Conservation (phyloP, 768 basidiomycete species). For the Dioszegia aurantiaca region DNA sequence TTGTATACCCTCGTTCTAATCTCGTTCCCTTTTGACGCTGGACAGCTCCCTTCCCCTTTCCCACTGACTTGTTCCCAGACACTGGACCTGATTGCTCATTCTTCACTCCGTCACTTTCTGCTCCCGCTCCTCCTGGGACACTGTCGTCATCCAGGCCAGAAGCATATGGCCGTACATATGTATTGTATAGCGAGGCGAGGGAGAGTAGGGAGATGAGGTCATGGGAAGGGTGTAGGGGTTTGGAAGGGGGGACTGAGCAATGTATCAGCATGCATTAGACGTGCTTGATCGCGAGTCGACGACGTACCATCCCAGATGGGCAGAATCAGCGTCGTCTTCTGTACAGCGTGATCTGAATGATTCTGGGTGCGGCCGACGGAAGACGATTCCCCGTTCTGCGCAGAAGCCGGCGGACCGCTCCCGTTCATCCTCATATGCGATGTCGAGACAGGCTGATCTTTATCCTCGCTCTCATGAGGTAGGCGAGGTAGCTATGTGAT, state of each 20-base stretch:
- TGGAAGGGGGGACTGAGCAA: constrained; percentile 22
- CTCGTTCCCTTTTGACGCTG: constrained; percentile 14
- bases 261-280: constrained; percentile 3
- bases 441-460: too few species aligned
- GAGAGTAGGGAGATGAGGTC: constrained; percentile 40
- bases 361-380: too few species aligned
- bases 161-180: constrained; percentile 39
- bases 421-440: neutral
- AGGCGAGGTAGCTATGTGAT: too few species aligned
- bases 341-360: neutral
- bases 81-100: neutral
- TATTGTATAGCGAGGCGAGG: constrained; percentile 37
- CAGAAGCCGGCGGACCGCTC: neutral
- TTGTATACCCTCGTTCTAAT: constrained; percentile 40
- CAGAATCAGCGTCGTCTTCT: constrained; percentile 19
- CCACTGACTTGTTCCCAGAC: neutral
- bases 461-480: too few species aligned
- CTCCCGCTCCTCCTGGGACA: constrained; percentile 1
- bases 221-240: constrained; percentile 33
- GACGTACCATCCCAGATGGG: constrained; percentile 41
- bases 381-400: neutral
- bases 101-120: constrained; percentile 3
- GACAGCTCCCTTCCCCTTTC: constrained; percentile 13
- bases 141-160: constrained; percentile 15
- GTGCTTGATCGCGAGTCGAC: neutral